Conservation (phyloP, 1,284 basidiomycete genomes). For the Apiotrichum akiyoshidainum region DNA sequence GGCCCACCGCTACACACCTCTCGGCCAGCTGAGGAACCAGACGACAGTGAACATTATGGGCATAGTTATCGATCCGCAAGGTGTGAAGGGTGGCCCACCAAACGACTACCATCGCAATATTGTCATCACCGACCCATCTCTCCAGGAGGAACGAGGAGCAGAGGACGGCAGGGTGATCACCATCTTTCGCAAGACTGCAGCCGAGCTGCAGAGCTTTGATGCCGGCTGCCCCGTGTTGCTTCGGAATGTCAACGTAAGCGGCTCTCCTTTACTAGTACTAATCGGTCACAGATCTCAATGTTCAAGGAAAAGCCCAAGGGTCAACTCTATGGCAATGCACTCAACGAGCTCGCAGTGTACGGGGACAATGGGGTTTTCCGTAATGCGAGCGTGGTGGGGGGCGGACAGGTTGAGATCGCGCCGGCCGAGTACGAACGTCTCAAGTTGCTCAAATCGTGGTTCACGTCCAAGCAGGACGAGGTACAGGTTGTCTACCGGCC, state of each 20-base stretch:
- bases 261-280: background rate
- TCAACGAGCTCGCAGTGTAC: slow-evolving; percentile 5
- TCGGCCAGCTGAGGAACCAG: background rate
- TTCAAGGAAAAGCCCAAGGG: slow-evolving; percentile 35
- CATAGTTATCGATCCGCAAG: slow-evolving; percentile 9
- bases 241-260: slow-evolving; percentile 21
- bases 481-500: too few species aligned
- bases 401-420: background rate
- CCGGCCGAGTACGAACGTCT: background rate
- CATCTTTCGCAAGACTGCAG: slow-evolving; percentile 22
- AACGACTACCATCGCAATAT: slow-evolving; percentile 24
- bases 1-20: slow-evolving; percentile 10
- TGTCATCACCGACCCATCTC: slow-evolving; percentile 32
- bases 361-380: background rate
- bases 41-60: slow-evolving; percentile 14
- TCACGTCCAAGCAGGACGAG: background rate
- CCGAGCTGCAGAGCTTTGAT: slow-evolving; percentile 12
- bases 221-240: slow-evolving; percentile 26
- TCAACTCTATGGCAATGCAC: slow-evolving; percentile 18
- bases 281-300: slow-evolving; percentile 2
- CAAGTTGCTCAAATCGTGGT: background rate
- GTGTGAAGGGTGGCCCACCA: background rate
- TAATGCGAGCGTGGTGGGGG: background rate
- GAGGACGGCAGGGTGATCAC: slow-evolving; percentile 33
- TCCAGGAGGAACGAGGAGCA: slow-evolving; percentile 6